Evolutionary conservation across 352 stramenopile species (phyloP).

Genomic region (Phytophthora cryptogea): DNA sequence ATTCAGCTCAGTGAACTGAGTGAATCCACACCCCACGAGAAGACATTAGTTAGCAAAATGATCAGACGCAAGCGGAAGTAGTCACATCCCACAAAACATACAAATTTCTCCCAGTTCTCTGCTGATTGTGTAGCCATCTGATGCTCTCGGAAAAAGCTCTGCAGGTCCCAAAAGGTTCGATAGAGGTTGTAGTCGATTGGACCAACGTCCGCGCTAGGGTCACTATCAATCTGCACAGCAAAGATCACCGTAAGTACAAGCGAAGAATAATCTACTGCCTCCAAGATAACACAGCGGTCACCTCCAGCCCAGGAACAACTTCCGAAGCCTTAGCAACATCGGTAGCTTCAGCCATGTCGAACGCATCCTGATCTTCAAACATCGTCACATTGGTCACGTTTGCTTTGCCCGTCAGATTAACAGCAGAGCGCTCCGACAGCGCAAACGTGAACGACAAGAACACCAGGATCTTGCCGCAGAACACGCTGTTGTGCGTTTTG

Average conservation of each 20-base stretch:
- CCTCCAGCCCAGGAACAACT: conserved; percentile 33
- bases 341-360: conserved; percentile 62
- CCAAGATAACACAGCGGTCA: conserved; percentile 4
- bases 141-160: conserved; percentile 87
- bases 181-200: conserved; percentile 93
- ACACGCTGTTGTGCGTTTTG: conserved; percentile 91
- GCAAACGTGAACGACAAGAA: conserved; percentile 89
- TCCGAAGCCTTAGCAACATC: conserved; percentile 47
- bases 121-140: conserved; percentile 61
- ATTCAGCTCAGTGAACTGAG: conserved; percentile 76
- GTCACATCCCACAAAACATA: conserved; percentile 42
- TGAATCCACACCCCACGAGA: conserved; percentile 2
- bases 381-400: conserved; percentile 82
- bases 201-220: conserved; percentile 42
- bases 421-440: conserved; percentile 82
- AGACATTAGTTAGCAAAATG: conserved; percentile 1
- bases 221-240: conserved; percentile 50
- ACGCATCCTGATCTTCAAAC: conserved; percentile 81
- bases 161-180: conserved; percentile 90
- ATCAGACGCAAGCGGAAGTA: not conserved
- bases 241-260: conserved; percentile 3
- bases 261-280: not conserved
- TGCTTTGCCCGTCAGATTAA: conserved; percentile 81
- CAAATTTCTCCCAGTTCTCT: conserved; percentile 83
- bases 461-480: conserved; percentile 86